phyloP scores from a whole-genome alignment of 169 alveolate genomes.

The Cryptosporidium viatorum region DNA sequence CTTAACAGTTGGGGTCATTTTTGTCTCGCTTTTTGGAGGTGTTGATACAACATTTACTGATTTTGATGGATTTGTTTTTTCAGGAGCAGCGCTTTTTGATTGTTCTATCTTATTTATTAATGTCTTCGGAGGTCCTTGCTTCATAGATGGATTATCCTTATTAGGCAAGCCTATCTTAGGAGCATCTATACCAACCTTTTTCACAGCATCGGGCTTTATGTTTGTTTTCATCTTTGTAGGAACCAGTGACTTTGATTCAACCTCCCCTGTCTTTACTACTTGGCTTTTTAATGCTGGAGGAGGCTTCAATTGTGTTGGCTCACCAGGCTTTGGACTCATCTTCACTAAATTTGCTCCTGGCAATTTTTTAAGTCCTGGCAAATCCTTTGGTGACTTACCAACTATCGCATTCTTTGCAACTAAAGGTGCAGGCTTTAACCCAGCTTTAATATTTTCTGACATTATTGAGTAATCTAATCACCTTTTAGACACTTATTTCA shows the following conservation, averaged over 20 bases:
- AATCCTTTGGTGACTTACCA: slow-evolving; percentile 23
- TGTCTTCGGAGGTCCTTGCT: background rate
- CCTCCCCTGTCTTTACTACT: background rate
- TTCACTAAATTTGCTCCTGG: background rate
- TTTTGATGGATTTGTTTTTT: background rate
- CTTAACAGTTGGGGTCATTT: background rate
- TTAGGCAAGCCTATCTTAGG: background rate
- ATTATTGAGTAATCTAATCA: background rate
- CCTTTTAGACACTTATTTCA: background rate
- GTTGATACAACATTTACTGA: background rate
- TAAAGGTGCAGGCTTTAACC: background rate
- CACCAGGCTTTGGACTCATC: background rate
- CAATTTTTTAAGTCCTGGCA: slow-evolving; percentile 5
- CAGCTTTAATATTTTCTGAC: slow-evolving; percentile 20
- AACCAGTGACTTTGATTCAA: background rate
- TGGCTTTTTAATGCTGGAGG: background rate
- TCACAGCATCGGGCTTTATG: background rate
- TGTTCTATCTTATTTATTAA: background rate
- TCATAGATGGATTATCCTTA: background rate
- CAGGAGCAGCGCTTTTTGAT: background rate
- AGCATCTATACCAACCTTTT: slow-evolving; percentile 3
- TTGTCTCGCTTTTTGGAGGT: background rate
- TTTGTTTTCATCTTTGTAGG: background rate
- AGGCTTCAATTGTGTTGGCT: background rate
- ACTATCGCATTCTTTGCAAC: background rate